A percentile compares a stretch with the other conserved stretches of the same genome.
phyloP scores from a whole-genome alignment of 108 stramenopile genomes.

The Nitzschia inconspicua region DNA sequence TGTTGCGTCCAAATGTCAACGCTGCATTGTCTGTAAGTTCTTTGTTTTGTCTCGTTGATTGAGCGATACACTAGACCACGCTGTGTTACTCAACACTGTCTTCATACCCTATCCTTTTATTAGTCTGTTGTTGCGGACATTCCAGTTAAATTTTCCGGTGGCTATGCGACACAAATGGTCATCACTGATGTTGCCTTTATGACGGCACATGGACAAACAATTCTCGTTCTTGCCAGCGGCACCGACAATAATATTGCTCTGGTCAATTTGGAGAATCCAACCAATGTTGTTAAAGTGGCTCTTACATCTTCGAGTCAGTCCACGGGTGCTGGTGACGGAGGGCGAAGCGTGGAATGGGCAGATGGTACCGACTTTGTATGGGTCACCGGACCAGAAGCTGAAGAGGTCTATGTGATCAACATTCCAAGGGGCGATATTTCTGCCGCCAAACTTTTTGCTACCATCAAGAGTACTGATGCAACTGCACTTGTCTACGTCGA shows the following conservation, averaged over 20 bases:
- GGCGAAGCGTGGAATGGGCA: conserved; percentile 25
- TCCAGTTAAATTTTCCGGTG: not conserved
- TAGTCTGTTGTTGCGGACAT: not conserved
- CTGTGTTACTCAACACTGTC: no score
- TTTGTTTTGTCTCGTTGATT: no score
- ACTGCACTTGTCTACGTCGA: conserved; percentile 12
- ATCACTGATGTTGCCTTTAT: conserved; percentile 18
- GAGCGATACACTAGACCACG: no score
- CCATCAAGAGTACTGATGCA: no score
- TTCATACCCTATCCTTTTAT: not conserved
- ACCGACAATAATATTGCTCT: conserved; percentile 20
- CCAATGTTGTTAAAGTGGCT: not conserved
- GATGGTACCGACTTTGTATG: conserved; percentile 31
- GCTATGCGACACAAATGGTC: not conserved
- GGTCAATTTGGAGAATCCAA: not conserved
- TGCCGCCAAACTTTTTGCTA: no score
- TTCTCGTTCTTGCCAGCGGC: conserved; percentile 10
- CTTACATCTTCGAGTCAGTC: not conserved
- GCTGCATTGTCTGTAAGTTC: conserved; percentile 2
- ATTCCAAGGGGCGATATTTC: not conserved
- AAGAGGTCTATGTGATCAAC: conserved; percentile 29
- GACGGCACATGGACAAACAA: not conserved
- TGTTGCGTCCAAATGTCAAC: conserved; percentile 4
- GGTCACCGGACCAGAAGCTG: conserved; percentile 1
- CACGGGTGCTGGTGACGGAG: not conserved